Evolutionary conservation across 306 rosid genomes (phyloP).

Genomic region (Prinsepia uniflora): DNA sequence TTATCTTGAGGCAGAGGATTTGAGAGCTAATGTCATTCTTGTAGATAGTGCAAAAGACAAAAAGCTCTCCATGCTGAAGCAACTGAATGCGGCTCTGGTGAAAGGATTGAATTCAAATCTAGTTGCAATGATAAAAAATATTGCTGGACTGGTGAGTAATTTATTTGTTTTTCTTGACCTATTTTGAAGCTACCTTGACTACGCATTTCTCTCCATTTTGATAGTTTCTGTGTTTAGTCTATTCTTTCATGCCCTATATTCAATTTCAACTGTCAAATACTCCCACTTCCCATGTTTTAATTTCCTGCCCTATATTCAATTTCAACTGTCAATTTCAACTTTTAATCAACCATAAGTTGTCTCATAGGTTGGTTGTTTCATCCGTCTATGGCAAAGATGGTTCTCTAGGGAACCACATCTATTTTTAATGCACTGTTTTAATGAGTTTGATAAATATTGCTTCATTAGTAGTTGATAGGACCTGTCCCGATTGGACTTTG

Average conservation of each 20-base stretch:
- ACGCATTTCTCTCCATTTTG: background rate
- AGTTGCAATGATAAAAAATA: constrained; percentile 87
- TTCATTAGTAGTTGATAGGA: background rate
- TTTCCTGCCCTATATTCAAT: background rate
- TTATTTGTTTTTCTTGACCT: background rate
- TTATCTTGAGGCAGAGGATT: constrained; percentile 76
- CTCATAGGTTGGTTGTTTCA: background rate
- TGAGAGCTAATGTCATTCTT: constrained; percentile 75
- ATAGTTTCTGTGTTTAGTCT: background rate
- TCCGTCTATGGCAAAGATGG: background rate
- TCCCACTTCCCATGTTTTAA: constrained; percentile 1
- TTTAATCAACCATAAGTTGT: background rate
- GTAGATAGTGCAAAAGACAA: constrained; percentile 88
- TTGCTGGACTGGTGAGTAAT: constrained; percentile 78
- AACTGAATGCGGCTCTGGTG: constrained; percentile 69
- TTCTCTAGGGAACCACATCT: background rate
- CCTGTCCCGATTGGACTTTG: too few species aligned
- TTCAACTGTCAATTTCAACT: too few species aligned
- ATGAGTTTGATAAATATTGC: background rate
- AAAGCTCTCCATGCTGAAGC: constrained; percentile 90
- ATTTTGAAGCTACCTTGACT: background rate
- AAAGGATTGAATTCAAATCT: constrained; percentile 90
- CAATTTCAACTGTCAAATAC: constrained; percentile 1
- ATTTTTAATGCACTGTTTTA: background rate
- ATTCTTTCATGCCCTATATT: background rate